Conservation (phyloP, 148 eudicot species). For the Rhododendron ferrugineum region DNA sequence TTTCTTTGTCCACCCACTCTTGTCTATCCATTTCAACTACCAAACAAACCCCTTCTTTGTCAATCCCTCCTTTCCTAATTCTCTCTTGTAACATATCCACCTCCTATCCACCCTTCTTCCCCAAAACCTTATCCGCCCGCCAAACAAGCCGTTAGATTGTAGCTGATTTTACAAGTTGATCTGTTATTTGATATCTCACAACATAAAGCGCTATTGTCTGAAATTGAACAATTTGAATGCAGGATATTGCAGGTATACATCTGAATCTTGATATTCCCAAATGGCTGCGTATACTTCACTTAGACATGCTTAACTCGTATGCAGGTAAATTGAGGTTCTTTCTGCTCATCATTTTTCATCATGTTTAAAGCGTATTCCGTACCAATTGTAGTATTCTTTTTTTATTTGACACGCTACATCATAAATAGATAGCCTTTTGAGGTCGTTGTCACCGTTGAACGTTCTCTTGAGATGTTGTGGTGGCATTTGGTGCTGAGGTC, state of each 20-base stretch:
- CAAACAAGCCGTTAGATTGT: neutral
- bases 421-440: neutral
- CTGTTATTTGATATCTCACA: neutral
- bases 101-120: neutral
- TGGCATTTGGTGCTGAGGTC: neutral
- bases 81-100: neutral
- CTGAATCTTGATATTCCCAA: conserved; percentile 78
- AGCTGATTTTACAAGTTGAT: neutral
- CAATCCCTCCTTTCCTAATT: neutral
- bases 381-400: neutral
- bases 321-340: conserved; percentile 50
- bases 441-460: neutral
- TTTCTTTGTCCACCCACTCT: too few relatives aligned
- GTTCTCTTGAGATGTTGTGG: neutral
- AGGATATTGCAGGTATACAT: conserved; percentile 87
- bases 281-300: conserved; percentile 68
- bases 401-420: neutral
- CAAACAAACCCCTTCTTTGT: neutral
- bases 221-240: conserved; percentile 31
- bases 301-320: conserved; percentile 65
- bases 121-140: neutral
- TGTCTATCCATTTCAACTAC: neutral
- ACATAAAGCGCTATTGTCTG: conserved; percentile 4
- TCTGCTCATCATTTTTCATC: neutral
- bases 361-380: neutral